Conservation (phyloP, 495 filamentous ascomycete species). For the Aspergillus campestris region DNA sequence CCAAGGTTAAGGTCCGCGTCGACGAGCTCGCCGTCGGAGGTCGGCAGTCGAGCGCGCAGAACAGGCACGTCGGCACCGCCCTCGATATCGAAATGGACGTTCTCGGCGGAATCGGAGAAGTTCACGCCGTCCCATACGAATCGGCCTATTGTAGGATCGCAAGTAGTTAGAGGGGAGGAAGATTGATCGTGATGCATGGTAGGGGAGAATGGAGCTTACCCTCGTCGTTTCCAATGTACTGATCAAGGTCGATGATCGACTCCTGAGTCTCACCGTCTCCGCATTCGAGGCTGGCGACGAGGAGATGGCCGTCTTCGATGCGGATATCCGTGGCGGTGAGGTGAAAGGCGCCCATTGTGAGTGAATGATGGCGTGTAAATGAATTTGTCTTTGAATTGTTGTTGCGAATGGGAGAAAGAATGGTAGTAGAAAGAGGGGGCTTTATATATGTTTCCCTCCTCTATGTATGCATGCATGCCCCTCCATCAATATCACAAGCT, state of each 20-base stretch:
- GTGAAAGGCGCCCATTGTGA: conserved; percentile 38
- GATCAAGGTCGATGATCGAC: conserved; percentile 33
- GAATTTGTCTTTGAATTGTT: not conserved
- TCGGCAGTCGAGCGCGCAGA: conserved; percentile 24
- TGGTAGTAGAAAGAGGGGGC: too few relatives aligned
- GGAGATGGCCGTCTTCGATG: conserved; percentile 34
- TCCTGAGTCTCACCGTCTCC: conserved; percentile 22
- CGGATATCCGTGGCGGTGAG: conserved; percentile 23
- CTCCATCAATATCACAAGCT: not conserved
- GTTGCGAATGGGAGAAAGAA: not conserved
- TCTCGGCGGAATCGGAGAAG: conserved; percentile 31
- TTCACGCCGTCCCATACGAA: conserved; percentile 37
- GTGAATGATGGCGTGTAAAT: conserved; percentile 5
- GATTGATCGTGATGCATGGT: too few relatives aligned
- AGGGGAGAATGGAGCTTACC: conserved; percentile 18
- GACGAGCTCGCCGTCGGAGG: conserved; percentile 15
- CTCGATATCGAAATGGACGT: conserved; percentile 32
- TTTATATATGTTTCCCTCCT: not conserved
- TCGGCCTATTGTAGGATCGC: conserved; percentile 16
- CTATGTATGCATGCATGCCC: too few relatives aligned
- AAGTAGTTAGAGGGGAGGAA: too few relatives aligned
- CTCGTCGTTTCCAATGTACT: conserved; percentile 34
- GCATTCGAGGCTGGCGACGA: conserved; percentile 24
- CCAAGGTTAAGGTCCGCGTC: conserved; percentile 32
- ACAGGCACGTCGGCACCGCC: conserved; percentile 31